These are phyloP conservation scores for Aspergillus conjunctus DNA, from an alignment of 495 filamentous ascomycete genomes.

Conservation along the genomic window DNA sequence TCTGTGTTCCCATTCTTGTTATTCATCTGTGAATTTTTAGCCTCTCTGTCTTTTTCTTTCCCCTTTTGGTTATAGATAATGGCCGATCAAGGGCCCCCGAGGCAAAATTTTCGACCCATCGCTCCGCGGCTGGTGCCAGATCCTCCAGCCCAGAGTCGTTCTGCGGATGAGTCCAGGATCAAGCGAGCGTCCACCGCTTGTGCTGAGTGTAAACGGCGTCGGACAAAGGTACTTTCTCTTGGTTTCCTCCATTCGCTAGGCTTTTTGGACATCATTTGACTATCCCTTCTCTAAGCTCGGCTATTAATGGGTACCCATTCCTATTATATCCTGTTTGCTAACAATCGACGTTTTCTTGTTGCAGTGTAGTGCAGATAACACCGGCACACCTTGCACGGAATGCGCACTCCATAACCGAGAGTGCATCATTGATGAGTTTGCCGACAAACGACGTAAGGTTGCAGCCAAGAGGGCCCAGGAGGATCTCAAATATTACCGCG, in stretches of 20 bases:
- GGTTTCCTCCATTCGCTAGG: not conserved
- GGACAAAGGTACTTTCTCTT: slow-evolving; percentile 42
- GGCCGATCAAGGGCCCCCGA: slow-evolving; percentile 33
- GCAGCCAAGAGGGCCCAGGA: slow-evolving; percentile 37
- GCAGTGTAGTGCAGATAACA: slow-evolving; percentile 34
- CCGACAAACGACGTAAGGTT: slow-evolving; percentile 47
- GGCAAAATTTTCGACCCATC: slow-evolving; percentile 35
- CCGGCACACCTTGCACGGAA: slow-evolving; percentile 37
- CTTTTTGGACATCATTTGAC: not conserved
- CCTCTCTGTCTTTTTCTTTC: not conserved
- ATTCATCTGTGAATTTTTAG: not conserved
- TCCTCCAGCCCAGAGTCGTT: slow-evolving; percentile 18
- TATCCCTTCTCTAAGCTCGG: no score
- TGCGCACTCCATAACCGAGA: slow-evolving; percentile 39
- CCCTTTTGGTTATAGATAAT: slow-evolving; percentile 23
- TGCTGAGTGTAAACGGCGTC: slow-evolving; percentile 43
- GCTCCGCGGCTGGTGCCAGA: slow-evolving; percentile 34
- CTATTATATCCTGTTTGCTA: not conserved
- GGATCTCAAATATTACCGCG: slow-evolving; percentile 31
- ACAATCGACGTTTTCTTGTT: not conserved
- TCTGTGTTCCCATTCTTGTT: slow-evolving; percentile 1
- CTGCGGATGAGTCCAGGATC: slow-evolving; percentile 38
- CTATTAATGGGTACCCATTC: no score
- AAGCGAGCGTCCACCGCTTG: slow-evolving; percentile 48
- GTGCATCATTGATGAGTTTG: slow-evolving; percentile 41